Evolutionary conservation across 139 green algal genomes (phyloP), one percentile per base, ranked within the genome.

Genomic region (Coccomyxa sp.): DNA sequence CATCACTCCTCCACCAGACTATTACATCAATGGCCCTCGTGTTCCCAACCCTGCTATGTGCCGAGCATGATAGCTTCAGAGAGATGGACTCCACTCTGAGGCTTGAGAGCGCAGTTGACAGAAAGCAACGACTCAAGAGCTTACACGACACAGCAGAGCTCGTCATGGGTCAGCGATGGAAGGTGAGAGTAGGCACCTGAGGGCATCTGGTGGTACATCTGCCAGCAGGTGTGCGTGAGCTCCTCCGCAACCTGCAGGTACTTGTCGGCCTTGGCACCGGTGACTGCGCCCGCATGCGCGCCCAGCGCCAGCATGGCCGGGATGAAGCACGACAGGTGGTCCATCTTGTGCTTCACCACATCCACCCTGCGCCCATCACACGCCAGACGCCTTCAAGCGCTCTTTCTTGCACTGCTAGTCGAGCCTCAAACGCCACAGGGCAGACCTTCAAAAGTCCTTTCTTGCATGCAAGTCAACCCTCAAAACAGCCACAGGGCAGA

Each of bases 301-400:
- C 92, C 91, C 51, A 96, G 85, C 1, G 90, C 89, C 31, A 96
- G 82, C 84, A 92, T 94, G 27, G 87, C 93, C 0, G 89, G 85
- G 27, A 93, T 78, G 79, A 96, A 96, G 87, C 93, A 96, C 13
- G 85, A 84, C 45, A 96, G 86, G 82, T 96, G 93, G 78, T 95
- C 90, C 87, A 95, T 94, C 80, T 87, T 89, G 76, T 87, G 67
- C 23, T 81, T 71, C 12, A 88, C 51, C 63, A 80, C 74, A 79
- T 79, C 74, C n/a, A 45, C 74, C 74, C 30, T 79, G n/a, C n/a
- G 28, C 67, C 67, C 67, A 76, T 76, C 27, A n/a, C 67, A 76
- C 25, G 67, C 67, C 27, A n/a, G 7, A n/a, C n/a, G n/a, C n/a
- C n/a, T n/a, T n/a, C n/a, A n/a, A n/a, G n/a, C n/a, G 27, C 3